Evolutionary conservation across 2,329 filamentous ascomycete genomes (phyloP).

Genomic region (Huntiella bhutanensis): DNA sequence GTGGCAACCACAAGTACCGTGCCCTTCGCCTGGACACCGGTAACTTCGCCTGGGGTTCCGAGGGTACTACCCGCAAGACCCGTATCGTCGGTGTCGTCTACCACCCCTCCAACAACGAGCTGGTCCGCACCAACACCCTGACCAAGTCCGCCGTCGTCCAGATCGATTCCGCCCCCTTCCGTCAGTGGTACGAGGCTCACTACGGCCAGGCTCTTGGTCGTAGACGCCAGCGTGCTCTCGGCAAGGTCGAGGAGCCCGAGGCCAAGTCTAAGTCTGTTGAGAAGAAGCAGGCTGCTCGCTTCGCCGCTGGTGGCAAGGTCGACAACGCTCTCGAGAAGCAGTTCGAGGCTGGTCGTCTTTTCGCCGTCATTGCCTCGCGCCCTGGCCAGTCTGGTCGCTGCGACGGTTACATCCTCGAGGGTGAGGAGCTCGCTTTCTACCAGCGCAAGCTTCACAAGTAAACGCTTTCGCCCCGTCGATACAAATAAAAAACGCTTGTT

Average conservation of each 20-base stretch:
- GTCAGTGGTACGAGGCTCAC: conserved; percentile 99
- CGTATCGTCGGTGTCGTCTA: conserved; percentile 96
- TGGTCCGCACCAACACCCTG: conserved; percentile 99
- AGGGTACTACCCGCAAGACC: conserved; percentile 96
- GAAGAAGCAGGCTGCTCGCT: conserved; percentile 89
- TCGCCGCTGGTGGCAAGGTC: conserved; percentile 74
- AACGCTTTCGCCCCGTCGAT: conserved; percentile 18
- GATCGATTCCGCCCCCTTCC: conserved; percentile 95
- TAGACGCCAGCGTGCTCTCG: conserved; percentile 66
- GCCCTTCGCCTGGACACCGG: conserved; percentile 94
- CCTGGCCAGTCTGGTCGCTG: conserved; percentile 92
- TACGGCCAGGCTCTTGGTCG: conserved; percentile 84
- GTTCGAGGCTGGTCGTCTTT: conserved; percentile 97
- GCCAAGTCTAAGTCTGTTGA: conserved; percentile 94
- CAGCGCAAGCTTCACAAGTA: conserved; percentile 99
- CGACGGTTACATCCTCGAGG: conserved; percentile 97
- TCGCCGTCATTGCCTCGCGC: conserved; percentile 77
- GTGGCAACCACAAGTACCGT: conserved; percentile 99
- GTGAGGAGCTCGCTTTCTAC: conserved; percentile 99
- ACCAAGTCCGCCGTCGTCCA: conserved; percentile 98
- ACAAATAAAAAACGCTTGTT: conserved; percentile 11
- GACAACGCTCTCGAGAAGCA: conserved; percentile 86
- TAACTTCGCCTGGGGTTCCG: conserved; percentile 98
- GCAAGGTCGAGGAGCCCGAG: conserved; percentile 36
- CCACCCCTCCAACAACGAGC: conserved; percentile 99